phyloP scores from a whole-genome alignment of 2,329 filamentous ascomycete species.

The Grosmannia penicillata region DNA sequence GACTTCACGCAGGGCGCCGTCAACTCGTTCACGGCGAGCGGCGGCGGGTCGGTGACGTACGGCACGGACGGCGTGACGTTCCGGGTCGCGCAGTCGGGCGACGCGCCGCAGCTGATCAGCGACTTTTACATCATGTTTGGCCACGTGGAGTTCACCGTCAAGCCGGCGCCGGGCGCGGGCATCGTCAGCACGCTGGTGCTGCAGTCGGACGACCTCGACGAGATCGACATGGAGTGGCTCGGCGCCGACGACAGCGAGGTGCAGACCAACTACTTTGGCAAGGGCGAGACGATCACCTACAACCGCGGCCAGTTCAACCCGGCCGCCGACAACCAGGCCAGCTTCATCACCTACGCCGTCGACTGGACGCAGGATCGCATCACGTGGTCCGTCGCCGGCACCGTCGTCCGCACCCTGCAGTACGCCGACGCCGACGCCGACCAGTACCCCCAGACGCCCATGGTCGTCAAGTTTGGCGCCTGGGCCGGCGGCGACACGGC shows the following conservation, averaged over 20 bases:
- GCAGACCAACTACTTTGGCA: constrained; percentile 97
- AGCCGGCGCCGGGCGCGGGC: constrained; percentile 73
- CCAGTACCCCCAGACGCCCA: constrained; percentile 90
- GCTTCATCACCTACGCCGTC: constrained; percentile 75
- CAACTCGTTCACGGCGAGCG: constrained; percentile 58
- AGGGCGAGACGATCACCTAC: constrained; percentile 73
- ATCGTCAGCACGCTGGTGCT: constrained; percentile 90
- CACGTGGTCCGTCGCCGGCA: constrained; percentile 72
- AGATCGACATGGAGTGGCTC: constrained; percentile 96
- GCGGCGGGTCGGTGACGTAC: constrained; percentile 61
- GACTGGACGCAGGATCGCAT: constrained; percentile 84
- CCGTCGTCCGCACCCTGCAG: constrained; percentile 60
- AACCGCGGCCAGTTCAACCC: constrained; percentile 75
- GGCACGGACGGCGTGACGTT: constrained; percentile 64
- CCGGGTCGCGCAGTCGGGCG: constrained; percentile 61
- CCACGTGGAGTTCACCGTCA: constrained; percentile 70
- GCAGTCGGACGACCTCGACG: constrained; percentile 82
- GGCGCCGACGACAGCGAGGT: constrained; percentile 62
- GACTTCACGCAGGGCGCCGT: constrained; percentile 71
- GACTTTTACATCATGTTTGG: constrained; percentile 99
- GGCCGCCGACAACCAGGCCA: constrained; percentile 51
- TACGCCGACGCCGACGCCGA: constrained; percentile 48
- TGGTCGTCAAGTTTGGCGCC: constrained; percentile 82
- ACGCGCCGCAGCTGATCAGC: constrained; percentile 73
- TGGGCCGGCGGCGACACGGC: constrained; percentile 80